phyloP scores from a whole-genome alignment of 169 alveolate genomes.

The Prorocentrum cordatum region DNA sequence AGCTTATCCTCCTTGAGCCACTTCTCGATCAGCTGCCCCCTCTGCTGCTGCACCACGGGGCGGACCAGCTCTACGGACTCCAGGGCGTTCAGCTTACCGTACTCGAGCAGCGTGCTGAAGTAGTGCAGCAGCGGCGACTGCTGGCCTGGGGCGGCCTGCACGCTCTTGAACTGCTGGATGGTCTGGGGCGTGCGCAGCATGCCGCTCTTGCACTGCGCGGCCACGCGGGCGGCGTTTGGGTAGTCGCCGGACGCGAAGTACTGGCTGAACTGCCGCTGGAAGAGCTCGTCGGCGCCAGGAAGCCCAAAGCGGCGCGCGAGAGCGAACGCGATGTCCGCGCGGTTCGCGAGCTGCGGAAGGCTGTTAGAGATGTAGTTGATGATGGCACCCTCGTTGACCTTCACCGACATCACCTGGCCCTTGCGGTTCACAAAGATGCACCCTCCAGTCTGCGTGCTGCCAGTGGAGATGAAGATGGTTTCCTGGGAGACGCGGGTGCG shows the following conservation, averaged over 20 bases:
- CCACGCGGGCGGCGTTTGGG: constrained; percentile 93
- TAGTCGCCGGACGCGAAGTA: constrained; percentile 74
- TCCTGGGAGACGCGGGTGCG: constrained; percentile 70
- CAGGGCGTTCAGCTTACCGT: constrained; percentile 78
- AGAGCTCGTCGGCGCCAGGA: constrained; percentile 51
- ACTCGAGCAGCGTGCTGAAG: constrained; percentile 93
- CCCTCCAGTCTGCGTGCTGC: constrained; percentile 75
- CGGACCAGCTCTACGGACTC: constrained; percentile 95
- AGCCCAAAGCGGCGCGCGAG: constrained; percentile 46
- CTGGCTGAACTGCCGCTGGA: constrained; percentile 73
- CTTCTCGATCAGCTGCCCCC: constrained; percentile 84
- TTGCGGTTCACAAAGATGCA: constrained; percentile 74
- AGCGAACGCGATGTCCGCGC: constrained; percentile 52
- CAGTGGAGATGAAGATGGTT: constrained; percentile 72
- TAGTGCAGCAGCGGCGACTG: constrained; percentile 89
- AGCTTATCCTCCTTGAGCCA: constrained; percentile 95
- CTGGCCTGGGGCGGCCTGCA: constrained; percentile 74
- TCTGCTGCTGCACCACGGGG: constrained; percentile 92
- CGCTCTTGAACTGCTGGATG: constrained; percentile 86
- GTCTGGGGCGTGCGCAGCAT: constrained; percentile 91
- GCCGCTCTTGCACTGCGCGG: constrained; percentile 90
- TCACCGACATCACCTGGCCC: constrained; percentile 74
- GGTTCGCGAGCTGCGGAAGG: constrained; percentile 41
- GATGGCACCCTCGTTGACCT: constrained; percentile 53
- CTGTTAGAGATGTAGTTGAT: constrained; percentile 33